A percentile compares a stretch with the other conserved stretches of the same genome.
These are phyloP conservation scores for Neurospora sp. DNA, from an alignment of 2,329 filamentous ascomycete species.

Conservation along the genomic window DNA sequence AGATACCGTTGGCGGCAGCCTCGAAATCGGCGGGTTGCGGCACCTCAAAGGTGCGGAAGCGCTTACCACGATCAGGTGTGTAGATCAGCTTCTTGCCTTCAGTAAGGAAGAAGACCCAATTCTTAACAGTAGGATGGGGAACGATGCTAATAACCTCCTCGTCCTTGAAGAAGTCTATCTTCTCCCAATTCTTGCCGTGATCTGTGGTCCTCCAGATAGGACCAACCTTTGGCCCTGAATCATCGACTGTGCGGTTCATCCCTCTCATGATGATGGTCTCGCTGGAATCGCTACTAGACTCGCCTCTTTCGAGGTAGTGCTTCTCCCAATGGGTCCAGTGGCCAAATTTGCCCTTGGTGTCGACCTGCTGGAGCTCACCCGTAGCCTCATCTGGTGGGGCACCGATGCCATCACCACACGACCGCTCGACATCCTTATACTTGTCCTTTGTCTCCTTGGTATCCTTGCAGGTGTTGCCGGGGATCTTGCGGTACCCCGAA, in stretches of 20 bases:
- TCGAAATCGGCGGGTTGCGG: slow-evolving; percentile 40
- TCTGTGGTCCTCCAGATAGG: slow-evolving; percentile 68
- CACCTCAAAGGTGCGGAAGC: slow-evolving; percentile 63
- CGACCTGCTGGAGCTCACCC: slow-evolving; percentile 50
- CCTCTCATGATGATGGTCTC: slow-evolving; percentile 59
- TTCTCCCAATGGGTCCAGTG: slow-evolving; percentile 42
- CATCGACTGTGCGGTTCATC: slow-evolving; percentile 24
- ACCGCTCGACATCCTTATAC: slow-evolving; percentile 61
- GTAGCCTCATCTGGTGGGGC: slow-evolving; percentile 43
- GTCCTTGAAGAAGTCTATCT: slow-evolving; percentile 50
- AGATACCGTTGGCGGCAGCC: slow-evolving; percentile 17
- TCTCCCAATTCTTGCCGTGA: slow-evolving; percentile 80
- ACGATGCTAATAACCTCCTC: slow-evolving; percentile 62
- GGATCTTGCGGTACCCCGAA: slow-evolving; percentile 87
- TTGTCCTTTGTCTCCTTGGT: slow-evolving; percentile 49
- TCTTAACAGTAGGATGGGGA: slow-evolving; percentile 71
- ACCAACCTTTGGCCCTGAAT: slow-evolving; percentile 39
- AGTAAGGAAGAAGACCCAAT: slow-evolving; percentile 81
- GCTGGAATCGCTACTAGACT: slow-evolving; percentile 51
- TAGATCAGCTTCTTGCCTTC: slow-evolving; percentile 58
- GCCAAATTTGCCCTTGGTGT: slow-evolving; percentile 51
- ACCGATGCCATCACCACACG: slow-evolving; percentile 56
- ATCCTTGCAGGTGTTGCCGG: slow-evolving; percentile 64
- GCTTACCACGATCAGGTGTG: slow-evolving; percentile 67
- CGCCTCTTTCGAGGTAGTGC: slow-evolving; percentile 70